Conservation (phyloP, 2,329 filamentous ascomycete species). For the Phyllosticta citriasiana region DNA sequence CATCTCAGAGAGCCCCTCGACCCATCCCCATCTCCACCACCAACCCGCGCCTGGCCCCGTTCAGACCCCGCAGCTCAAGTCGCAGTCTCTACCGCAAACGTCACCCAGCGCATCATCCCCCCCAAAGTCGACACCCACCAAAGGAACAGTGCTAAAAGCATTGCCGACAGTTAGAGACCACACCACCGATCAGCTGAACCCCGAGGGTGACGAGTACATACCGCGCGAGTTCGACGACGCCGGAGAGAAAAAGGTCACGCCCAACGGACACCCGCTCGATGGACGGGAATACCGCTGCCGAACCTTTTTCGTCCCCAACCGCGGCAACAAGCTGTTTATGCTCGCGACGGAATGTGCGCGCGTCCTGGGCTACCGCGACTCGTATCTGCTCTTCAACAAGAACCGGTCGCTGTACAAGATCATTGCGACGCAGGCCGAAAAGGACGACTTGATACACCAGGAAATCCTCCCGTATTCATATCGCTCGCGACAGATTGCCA, state of each 20-base stretch:
- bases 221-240: slow-evolving; percentile 87
- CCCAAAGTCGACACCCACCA: slow-evolving; percentile 70
- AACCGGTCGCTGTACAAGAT: slow-evolving; percentile 96
- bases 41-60: slow-evolving; percentile 36
- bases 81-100: slow-evolving; percentile 37
- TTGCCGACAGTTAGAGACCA: slow-evolving; percentile 93
- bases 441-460: slow-evolving; percentile 90
- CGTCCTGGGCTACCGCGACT: slow-evolving; percentile 88
- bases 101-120: slow-evolving; percentile 53
- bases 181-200: slow-evolving; percentile 87
- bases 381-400: slow-evolving; percentile 98
- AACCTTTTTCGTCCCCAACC: slow-evolving; percentile 84
- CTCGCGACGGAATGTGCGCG: slow-evolving; percentile 93
- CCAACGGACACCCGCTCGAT: slow-evolving; percentile 71
- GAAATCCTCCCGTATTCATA: slow-evolving; percentile 97
- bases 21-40: slow-evolving; percentile 43
- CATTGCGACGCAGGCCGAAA: slow-evolving; percentile 89
- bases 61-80: slow-evolving; percentile 46
- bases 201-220: slow-evolving; percentile 86
- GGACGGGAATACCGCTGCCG: slow-evolving; percentile 83
- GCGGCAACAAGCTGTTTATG: slow-evolving; percentile 95
- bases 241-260: slow-evolving; percentile 86
- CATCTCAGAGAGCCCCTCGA: slow-evolving; percentile 47
- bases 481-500: slow-evolving; percentile 94
- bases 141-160: slow-evolving; percentile 74